Percentiles rank a stretch among this genome's conserved stretches.
These are phyloP conservation scores for Barnettozyma salicaria DNA, from an alignment of 805 yeast species.

Conservation along the genomic window DNA sequence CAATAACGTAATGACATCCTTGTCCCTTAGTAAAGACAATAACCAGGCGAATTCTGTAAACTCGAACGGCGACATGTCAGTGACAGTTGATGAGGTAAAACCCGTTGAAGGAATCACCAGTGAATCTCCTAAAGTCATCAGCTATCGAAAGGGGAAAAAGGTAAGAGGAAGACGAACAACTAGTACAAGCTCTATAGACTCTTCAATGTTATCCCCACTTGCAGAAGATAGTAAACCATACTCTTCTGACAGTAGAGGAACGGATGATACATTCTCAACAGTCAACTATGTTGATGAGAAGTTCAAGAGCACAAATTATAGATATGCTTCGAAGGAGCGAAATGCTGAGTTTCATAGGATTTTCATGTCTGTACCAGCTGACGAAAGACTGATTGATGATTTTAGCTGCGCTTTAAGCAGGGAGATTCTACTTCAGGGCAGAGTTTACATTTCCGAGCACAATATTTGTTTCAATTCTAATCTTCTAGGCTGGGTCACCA, in stretches of 20 bases:
- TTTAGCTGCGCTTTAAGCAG: conserved; percentile 85
- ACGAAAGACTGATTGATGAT: conserved; percentile 77
- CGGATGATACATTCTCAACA: conserved; percentile 22
- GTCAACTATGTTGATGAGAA: conserved; percentile 52
- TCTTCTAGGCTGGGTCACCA: conserved; percentile 87
- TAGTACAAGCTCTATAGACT: conserved; percentile 17
- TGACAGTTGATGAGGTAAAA: conserved; percentile 1
- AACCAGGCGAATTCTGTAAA: background rate
- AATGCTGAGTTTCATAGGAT: conserved; percentile 72
- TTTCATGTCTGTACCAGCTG: conserved; percentile 60
- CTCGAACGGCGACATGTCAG: conserved; percentile 5
- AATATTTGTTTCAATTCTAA: conserved; percentile 83
- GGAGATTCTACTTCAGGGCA: conserved; percentile 84
- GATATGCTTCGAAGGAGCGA: conserved; percentile 58
- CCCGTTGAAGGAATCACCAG: conserved; percentile 3
- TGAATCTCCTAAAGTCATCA: conserved; percentile 24
- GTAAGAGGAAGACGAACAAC: conserved; percentile 15
- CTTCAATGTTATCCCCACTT: conserved; percentile 18
- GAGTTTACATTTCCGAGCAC: conserved; percentile 72
- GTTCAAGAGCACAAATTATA: conserved; percentile 50
- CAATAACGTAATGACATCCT: conserved; percentile 19
- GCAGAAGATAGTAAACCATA: conserved; percentile 15
- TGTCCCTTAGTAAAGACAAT: conserved; percentile 11
- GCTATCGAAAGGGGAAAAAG: conserved; percentile 18
- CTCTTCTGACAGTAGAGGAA: conserved; percentile 1